phyloP scores from a whole-genome alignment of 371 early-diverging fungal species.

The Zopfochytrium polystomum region DNA sequence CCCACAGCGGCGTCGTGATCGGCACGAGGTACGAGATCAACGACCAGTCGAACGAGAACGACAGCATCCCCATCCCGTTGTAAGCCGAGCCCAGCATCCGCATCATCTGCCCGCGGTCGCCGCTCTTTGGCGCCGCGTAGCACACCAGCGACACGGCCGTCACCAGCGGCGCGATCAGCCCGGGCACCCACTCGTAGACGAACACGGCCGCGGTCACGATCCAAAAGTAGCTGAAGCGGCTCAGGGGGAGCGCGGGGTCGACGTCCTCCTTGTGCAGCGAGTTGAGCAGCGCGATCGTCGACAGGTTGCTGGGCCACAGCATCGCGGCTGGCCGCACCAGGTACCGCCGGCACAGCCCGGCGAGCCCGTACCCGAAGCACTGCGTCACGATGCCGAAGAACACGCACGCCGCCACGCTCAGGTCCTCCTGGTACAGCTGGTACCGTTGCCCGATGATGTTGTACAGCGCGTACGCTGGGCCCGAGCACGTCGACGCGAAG shows the following conservation, averaged over 20 bases:
- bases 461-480: too few species aligned
- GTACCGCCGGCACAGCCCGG: slow-evolving; percentile 62
- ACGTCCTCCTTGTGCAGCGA: slow-evolving; percentile 64
- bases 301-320: slow-evolving; percentile 74
- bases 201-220: slow-evolving; percentile 52
- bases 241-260: slow-evolving; percentile 39
- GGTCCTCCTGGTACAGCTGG: slow-evolving; percentile 1
- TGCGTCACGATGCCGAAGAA: too few species aligned
- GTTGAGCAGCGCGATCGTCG: slow-evolving; percentile 68
- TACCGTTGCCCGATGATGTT: slow-evolving; percentile 16
- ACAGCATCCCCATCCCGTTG: slow-evolving; percentile 54
- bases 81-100: slow-evolving; percentile 10
- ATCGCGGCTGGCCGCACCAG: slow-evolving; percentile 73
- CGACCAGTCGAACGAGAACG: slow-evolving; percentile 74
- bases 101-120: slow-evolving; percentile 9
- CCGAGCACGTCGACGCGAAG: too few species aligned
- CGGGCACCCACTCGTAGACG: slow-evolving; percentile 73
- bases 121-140: slow-evolving; percentile 7
- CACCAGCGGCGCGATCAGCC: slow-evolving; percentile 62
- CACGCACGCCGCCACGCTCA: background rate
- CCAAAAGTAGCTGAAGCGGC: slow-evolving; percentile 64
- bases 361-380: too few species aligned
- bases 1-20: slow-evolving; percentile 46
- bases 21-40: slow-evolving; percentile 23
- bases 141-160: slow-evolving; percentile 72